Conservation (phyloP, 2,329 filamentous ascomycete genomes). For the Neonectria punicea region DNA sequence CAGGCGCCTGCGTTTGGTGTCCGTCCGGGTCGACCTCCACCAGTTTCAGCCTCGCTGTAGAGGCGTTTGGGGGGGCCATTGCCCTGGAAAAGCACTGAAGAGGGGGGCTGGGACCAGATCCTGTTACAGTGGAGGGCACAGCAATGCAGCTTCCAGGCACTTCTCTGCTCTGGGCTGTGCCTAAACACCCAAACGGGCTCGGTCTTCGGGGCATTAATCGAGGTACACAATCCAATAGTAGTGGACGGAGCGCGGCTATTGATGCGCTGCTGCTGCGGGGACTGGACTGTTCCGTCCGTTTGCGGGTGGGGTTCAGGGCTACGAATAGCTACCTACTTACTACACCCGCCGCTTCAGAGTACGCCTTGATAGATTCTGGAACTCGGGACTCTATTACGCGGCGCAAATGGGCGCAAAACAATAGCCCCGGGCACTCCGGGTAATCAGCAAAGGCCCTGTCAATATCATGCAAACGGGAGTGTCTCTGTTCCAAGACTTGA, state of each 20-base stretch:
- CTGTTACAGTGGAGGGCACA: background rate
- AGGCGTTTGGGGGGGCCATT: background rate
- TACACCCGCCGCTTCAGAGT: background rate
- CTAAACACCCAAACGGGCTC: background rate
- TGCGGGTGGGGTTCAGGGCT: conserved; percentile 3
- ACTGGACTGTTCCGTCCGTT: background rate
- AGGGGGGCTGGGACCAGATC: background rate
- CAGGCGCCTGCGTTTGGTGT: conserved; percentile 1
- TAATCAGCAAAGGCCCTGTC: background rate
- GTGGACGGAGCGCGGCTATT: background rate
- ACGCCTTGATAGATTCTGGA: background rate
- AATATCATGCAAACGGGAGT: background rate
- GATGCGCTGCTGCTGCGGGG: conserved; percentile 5
- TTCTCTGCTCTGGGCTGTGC: too few species aligned
- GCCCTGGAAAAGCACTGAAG: conserved; percentile 4
- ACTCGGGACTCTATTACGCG: conserved; percentile 3
- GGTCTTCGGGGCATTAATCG: conserved; percentile 14
- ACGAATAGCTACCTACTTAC: background rate
- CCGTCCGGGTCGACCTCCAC: conserved; percentile 17
- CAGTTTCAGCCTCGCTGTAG: conserved; percentile 13
- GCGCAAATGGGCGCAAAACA: conserved; percentile 7
- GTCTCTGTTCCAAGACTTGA: background rate
- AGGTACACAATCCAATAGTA: background rate
- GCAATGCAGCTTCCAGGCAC: background rate
- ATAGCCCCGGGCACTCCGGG: conserved; percentile 11